Evolutionary conservation across 495 filamentous ascomycete species (phyloP).

Genomic region (Talaromyces proteolyticus): DNA sequence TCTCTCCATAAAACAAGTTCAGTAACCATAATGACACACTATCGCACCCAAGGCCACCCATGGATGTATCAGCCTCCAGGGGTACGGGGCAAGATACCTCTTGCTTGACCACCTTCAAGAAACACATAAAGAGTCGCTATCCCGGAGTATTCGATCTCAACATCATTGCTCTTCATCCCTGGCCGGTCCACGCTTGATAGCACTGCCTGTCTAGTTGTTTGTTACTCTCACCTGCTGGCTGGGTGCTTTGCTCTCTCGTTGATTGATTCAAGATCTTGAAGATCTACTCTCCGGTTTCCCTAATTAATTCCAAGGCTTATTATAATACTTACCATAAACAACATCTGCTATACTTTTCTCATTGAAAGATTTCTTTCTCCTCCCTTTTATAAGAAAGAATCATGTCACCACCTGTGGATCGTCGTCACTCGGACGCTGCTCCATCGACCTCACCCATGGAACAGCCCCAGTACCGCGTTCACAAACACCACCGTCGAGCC

Average conservation of each 20-base stretch:
- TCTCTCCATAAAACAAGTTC: too few relatives aligned
- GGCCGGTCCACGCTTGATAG: slow-evolving; percentile 1
- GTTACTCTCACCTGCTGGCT: not conserved
- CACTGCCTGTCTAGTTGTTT: not conserved
- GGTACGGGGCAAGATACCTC: slow-evolving; percentile 2
- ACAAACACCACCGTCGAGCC: slow-evolving; percentile 44
- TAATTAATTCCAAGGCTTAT: too few relatives aligned
- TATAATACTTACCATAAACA: too few relatives aligned
- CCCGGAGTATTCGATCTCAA: slow-evolving; percentile 4
- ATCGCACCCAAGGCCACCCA: not conserved
- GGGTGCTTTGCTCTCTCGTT: not conserved
- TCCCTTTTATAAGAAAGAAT: not conserved
- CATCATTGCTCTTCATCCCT: slow-evolving; percentile 1
- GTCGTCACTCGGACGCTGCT: not conserved
- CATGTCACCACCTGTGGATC: not conserved
- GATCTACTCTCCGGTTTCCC: slow-evolving; percentile 73
- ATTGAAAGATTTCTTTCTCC: not conserved
- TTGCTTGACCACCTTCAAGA: too few relatives aligned
- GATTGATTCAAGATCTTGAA: slow-evolving; percentile 53
- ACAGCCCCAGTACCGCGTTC: slow-evolving; percentile 6
- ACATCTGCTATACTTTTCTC: not conserved
- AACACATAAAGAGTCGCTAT: slow-evolving; percentile 4
- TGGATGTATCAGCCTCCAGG: slow-evolving; percentile 1
- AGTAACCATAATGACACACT: slow-evolving; percentile 5
- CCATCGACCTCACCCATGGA: not conserved